Evolutionary conservation across 2,329 filamentous ascomycete species (phyloP).

Genomic region (Chrysosporium queenslandicum): DNA sequence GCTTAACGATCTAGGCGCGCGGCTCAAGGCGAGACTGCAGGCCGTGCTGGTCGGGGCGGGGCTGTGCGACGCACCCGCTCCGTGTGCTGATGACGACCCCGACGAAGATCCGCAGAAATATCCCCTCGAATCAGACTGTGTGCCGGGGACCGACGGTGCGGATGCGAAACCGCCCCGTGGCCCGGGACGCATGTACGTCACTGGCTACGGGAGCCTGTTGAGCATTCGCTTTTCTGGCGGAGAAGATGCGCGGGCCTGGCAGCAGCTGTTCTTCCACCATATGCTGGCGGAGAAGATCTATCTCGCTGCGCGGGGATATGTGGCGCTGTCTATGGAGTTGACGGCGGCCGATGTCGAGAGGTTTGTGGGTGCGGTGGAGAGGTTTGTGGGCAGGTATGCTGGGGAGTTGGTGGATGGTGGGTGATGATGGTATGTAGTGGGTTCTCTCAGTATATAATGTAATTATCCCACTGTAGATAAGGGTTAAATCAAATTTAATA

Average conservation of each 20-base stretch:
- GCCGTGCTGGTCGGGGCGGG: slow-evolving; percentile 10
- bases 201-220: slow-evolving; percentile 26
- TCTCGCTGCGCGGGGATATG: slow-evolving; percentile 25
- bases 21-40: slow-evolving; percentile 19
- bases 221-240: slow-evolving; percentile 23
- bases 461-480: no score
- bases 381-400: not conserved
- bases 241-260: slow-evolving; percentile 17
- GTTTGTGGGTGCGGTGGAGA: not conserved
- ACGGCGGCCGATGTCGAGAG: not conserved
- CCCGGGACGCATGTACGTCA: slow-evolving; percentile 23
- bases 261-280: slow-evolving; percentile 24
- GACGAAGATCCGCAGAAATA: not conserved
- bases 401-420: not conserved
- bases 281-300: slow-evolving; percentile 24
- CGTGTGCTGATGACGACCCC: not conserved
- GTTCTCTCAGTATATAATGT: no score
- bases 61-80: not conserved
- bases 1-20: slow-evolving; percentile 24
- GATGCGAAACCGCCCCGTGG: no score
- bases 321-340: slow-evolving; percentile 25
- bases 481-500: no score
- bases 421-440: no score
- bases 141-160: no score
- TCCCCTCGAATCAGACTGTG: no score